These are phyloP conservation scores for Plectosphaerella plurivora DNA, from an alignment of 2,329 filamentous ascomycete genomes.

Conservation along the genomic window DNA sequence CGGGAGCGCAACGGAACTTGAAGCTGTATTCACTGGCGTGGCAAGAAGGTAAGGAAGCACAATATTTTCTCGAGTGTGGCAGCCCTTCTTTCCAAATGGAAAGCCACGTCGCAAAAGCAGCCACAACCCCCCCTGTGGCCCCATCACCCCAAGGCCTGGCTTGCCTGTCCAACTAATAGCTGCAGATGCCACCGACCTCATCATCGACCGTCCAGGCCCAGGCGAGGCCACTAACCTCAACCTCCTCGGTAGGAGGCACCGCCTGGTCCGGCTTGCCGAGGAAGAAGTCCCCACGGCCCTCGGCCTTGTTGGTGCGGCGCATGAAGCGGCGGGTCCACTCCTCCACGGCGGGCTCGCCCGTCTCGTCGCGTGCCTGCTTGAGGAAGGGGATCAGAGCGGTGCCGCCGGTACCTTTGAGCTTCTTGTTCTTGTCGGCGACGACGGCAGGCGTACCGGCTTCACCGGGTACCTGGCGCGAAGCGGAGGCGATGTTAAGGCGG, in stretches of 20 bases:
- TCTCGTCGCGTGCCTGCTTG: constrained; percentile 95
- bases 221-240: constrained; percentile 63
- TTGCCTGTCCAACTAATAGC: constrained; percentile 30
- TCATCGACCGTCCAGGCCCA: constrained; percentile 89
- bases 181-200: constrained; percentile 61
- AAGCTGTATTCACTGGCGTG: not conserved
- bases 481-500: constrained; percentile 58
- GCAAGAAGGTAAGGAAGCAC: not conserved
- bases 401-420: constrained; percentile 84
- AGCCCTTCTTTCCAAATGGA: too few species aligned
- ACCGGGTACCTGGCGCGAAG: constrained; percentile 36
- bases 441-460: not conserved
- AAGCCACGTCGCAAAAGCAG: too few species aligned
- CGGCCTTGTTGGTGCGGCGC: constrained; percentile 43
- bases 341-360: constrained; percentile 81
- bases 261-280: constrained; percentile 45
- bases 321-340: constrained; percentile 57
- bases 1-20: not conserved
- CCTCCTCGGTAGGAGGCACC: constrained; percentile 33
- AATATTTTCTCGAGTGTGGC: not conserved
- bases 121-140: too few species aligned
- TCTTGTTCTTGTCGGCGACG: constrained; percentile 35
- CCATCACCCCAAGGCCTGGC: too few species aligned
- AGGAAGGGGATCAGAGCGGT: constrained; percentile 93
- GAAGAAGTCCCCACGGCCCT: constrained; percentile 54